A percentile compares a stretch with the other conserved stretches of the same genome.
phyloP scores from a whole-genome alignment of 768 basidiomycete species.

The Lyophyllum decastes region DNA sequence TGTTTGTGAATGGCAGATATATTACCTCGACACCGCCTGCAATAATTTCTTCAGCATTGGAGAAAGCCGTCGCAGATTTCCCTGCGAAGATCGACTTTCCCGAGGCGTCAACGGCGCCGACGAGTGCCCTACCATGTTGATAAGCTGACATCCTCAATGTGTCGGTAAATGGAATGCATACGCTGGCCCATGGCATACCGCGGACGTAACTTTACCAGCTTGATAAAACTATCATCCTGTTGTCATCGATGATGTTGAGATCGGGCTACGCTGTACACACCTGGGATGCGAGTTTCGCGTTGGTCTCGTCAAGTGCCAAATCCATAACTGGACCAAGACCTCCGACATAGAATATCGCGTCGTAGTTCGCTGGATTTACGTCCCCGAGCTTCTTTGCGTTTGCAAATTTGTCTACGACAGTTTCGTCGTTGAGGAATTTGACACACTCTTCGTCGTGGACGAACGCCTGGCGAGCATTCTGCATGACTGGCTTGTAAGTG shows the following conservation, averaged over 20 bases:
- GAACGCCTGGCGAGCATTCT: slow-evolving; percentile 39
- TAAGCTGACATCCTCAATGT: neutral
- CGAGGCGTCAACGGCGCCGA: slow-evolving; percentile 51
- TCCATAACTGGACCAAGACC: slow-evolving; percentile 81
- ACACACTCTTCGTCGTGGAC: slow-evolving; percentile 51
- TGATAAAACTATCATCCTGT: slow-evolving; percentile 56
- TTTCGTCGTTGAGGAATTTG: slow-evolving; percentile 60
- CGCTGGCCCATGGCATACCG: slow-evolving; percentile 84
- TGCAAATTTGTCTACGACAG: slow-evolving; percentile 51
- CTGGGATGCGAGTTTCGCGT: slow-evolving; percentile 57
- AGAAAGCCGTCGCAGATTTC: slow-evolving; percentile 65
- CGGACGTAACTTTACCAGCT: slow-evolving; percentile 62
- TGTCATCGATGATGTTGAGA: neutral
- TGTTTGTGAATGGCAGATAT: neutral
- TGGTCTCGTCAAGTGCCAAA: slow-evolving; percentile 56
- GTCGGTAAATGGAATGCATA: slow-evolving; percentile 30
- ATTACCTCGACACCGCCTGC: slow-evolving; percentile 44
- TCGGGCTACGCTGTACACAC: slow-evolving; percentile 31
- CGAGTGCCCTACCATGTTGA: slow-evolving; percentile 47
- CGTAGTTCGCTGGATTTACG: slow-evolving; percentile 61
- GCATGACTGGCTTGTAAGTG: neutral
- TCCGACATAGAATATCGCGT: slow-evolving; percentile 77
- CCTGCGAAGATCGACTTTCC: slow-evolving; percentile 70
- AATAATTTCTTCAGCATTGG: slow-evolving; percentile 66
- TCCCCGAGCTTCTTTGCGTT: slow-evolving; percentile 62